Percentiles rank a stretch among this genome's conserved stretches.
Conservation (phyloP, 805 yeast genomes). For the Pichia deserticola region DNA sequence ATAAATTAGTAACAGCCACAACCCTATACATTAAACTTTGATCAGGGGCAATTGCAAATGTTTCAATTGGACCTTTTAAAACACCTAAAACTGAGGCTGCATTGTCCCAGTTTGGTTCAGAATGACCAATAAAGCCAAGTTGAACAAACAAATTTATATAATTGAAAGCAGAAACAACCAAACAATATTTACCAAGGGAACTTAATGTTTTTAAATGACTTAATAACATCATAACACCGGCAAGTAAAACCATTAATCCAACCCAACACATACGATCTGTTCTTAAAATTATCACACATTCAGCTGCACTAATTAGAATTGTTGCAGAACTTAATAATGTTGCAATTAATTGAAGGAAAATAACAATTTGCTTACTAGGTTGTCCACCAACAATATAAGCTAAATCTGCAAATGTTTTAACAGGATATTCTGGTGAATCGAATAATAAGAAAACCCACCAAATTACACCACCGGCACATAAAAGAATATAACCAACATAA, state of each 20-base stretch:
- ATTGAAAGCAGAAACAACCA: conserved; percentile 13
- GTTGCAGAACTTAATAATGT: conserved; percentile 35
- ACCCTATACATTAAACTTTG: conserved; percentile 23
- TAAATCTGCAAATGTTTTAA: conserved; percentile 35
- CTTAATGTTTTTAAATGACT: conserved; percentile 35
- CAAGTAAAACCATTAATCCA: conserved; percentile 33
- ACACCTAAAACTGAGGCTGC: conserved; percentile 14
- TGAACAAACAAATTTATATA: conserved; percentile 14
- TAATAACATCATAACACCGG: conserved; percentile 32
- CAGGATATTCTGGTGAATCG: conserved; percentile 36
- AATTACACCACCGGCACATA: conserved; percentile 33
- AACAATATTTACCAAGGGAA: conserved; percentile 24
- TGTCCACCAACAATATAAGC: conserved; percentile 32
- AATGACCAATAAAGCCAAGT: conserved; percentile 8
- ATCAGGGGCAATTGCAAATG: conserved; percentile 11
- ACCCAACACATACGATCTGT: conserved; percentile 31
- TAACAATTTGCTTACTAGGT: conserved; percentile 24
- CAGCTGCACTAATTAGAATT: conserved; percentile 32
- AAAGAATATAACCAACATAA: conserved; percentile 6
- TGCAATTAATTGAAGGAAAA: conserved; percentile 32
- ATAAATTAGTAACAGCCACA: conserved; percentile 36
- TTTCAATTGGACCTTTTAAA: conserved; percentile 15
- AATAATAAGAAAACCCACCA: conserved; percentile 29
- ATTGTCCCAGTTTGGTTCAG: conserved; percentile 17
- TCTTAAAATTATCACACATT: conserved; percentile 33